A percentile compares a stretch with the other conserved stretches of the same genome.
Evolutionary conservation across 2,329 filamentous ascomycete genomes (phyloP).

Genomic region (Colletotrichum sp.): DNA sequence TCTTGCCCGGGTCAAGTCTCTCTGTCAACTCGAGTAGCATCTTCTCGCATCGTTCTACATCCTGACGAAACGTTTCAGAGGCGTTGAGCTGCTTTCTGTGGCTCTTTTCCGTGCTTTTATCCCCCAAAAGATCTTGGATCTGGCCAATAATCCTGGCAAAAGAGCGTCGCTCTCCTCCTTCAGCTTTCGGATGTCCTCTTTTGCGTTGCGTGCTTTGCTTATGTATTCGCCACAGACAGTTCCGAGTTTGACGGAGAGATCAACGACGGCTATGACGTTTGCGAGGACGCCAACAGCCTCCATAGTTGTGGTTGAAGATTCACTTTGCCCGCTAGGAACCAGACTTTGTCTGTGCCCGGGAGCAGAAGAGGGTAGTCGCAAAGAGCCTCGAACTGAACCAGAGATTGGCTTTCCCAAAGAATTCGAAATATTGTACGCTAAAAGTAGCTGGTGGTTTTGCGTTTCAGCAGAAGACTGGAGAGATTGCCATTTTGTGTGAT

Average conservation of each 20-base stretch:
- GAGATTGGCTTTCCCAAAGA: too few species aligned
- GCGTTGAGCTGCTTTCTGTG: fast-evolving
- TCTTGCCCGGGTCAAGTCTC: not conserved
- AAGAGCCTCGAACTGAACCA: fast-evolving
- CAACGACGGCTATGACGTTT: not conserved
- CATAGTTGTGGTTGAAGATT: not conserved
- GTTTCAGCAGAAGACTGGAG: fast-evolving
- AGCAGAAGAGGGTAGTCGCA: not conserved
- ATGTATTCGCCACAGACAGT: not conserved
- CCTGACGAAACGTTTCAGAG: fast-evolving
- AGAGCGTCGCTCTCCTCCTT: not conserved
- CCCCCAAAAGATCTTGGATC: fast-evolving
- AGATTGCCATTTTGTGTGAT: fast-evolving
- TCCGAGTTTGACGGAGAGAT: not conserved
- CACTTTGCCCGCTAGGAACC: too few species aligned
- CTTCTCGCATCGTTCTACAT: not conserved
- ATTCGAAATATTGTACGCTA: too few species aligned
- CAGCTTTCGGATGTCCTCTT: fast-evolving
- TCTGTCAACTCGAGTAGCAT: fast-evolving
- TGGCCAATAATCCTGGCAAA: not conserved
- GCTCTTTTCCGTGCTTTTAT: fast-evolving
- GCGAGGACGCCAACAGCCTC: not conserved
- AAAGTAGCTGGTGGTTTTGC: too few species aligned
- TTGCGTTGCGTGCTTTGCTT: not conserved
- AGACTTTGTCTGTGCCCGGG: too few species aligned